These are phyloP conservation scores for Boletus pseudo-olivaceus DNA, from an alignment of 768 basidiomycete genomes.

Conservation along the genomic window DNA sequence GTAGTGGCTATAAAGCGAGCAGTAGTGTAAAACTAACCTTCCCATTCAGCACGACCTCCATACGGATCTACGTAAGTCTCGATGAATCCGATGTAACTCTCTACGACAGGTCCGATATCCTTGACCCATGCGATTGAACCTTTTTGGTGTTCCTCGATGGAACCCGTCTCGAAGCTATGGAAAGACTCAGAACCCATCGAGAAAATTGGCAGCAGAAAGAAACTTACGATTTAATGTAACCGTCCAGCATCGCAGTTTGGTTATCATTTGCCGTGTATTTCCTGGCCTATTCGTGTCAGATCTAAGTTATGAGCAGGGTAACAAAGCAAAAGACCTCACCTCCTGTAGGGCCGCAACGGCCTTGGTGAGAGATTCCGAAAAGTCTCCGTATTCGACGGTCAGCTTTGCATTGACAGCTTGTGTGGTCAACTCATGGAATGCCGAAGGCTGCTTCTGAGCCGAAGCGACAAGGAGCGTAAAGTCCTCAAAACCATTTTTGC, in stretches of 20 bases:
- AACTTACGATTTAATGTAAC: constrained; percentile 73
- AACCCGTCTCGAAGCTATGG: constrained; percentile 65
- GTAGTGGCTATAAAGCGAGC: background rate
- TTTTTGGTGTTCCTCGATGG: constrained; percentile 74
- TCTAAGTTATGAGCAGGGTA: background rate
- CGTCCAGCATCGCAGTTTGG: constrained; percentile 69
- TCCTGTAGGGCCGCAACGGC: constrained; percentile 55
- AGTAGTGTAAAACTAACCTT: constrained; percentile 46
- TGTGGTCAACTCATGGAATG: constrained; percentile 45
- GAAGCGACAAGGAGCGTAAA: constrained; percentile 80
- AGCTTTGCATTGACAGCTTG: constrained; percentile 46
- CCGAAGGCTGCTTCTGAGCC: constrained; percentile 39
- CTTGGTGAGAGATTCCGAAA: constrained; percentile 51
- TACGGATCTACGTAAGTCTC: constrained; percentile 90
- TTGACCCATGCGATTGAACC: constrained; percentile 81
- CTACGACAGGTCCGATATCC: constrained; percentile 83
- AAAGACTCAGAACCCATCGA: background rate
- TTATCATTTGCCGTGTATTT: constrained; percentile 71
- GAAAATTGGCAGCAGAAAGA: background rate
- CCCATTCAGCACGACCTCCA: constrained; percentile 91
- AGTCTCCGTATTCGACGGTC: constrained; percentile 75
- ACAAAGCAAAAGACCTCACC: constrained; percentile 32
- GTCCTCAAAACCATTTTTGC: constrained; percentile 58
- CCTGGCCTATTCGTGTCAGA: constrained; percentile 48
- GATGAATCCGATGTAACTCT: constrained; percentile 84